Conservation (phyloP, 176 grass and related monocot species). For the Triticum aestivum region DNA sequence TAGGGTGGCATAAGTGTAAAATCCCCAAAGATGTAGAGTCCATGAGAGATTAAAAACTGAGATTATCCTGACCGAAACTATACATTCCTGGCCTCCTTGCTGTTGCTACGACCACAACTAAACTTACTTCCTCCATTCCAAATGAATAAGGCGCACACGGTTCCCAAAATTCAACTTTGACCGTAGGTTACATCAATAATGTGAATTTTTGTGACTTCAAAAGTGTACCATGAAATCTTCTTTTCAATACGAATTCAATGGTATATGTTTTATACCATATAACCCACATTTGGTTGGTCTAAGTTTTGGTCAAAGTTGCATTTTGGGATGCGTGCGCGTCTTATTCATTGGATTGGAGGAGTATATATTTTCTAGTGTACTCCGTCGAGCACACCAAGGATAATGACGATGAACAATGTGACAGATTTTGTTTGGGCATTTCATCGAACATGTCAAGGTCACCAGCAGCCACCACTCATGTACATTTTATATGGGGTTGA, state of each 20-base stretch:
- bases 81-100: background rate
- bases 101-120: background rate
- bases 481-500: background rate
- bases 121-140: background rate
- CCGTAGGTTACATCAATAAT: too few relatives aligned
- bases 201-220: too few relatives aligned
- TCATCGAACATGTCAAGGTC: background rate
- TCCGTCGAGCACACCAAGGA: background rate
- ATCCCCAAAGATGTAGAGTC: background rate
- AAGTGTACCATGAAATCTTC: too few relatives aligned
- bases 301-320: too few relatives aligned
- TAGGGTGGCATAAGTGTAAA: too few relatives aligned
- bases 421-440: background rate
- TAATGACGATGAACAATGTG: background rate
- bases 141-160: too few relatives aligned
- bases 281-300: too few relatives aligned
- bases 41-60: background rate
- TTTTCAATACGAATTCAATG: too few relatives aligned
- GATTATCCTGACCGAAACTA: background rate
- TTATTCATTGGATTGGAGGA: too few relatives aligned
- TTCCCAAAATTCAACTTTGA: too few relatives aligned
- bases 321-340: too few relatives aligned
- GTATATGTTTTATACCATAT: too few relatives aligned
- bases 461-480: background rate
- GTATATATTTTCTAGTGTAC: background rate